Evolutionary conservation across 2,329 filamentous ascomycete species (phyloP), one percentile per base, ranked within the genome.

Genomic region (Rhinocladiella similis): DNA sequence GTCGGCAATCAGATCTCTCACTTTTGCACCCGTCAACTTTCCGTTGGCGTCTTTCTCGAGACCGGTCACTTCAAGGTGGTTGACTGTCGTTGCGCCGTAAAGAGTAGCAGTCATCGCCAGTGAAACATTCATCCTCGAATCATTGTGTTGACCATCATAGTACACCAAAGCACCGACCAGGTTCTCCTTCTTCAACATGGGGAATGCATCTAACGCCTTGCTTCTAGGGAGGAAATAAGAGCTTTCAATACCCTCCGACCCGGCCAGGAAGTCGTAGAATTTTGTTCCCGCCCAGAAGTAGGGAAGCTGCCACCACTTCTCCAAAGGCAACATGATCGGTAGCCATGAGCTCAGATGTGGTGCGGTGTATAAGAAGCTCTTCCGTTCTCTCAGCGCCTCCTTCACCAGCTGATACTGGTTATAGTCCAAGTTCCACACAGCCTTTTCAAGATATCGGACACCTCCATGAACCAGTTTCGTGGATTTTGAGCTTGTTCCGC

Each of bases 91-190:
- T 52, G 86, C 84, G 27, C 90, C 90, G 70, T 94, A 95, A 39
- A 95, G 77, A n/a, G 90, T 89, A 52, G 90, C 90, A 18, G 91
- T 95, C 86, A 93, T 90, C 22, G 89, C 90, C 57, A 95, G 79
- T 4, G 90, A 92, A 29, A 94, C 88, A 69, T 95, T 95, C 90
- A 96, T 95, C 49, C 91, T 84, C 16, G 90, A 94, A 72, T 96
- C 91, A 69, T 96, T 96, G 75, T 96, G 91, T 35, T 89, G 89
- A 65, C 91, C 91, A 75, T 96, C 90, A 70, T 95, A 95, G 78
- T 96, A 96, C 20, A 95, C 90, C 67, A 95, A 76, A 57, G 90
- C 90, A 57, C 91, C 91, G 41, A 91, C 83, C 12, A 95, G 77
- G 62, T 88, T 85, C 36, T 89, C 86, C 69, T 85, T 87, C 75